Base-by-base conservation (phyloP, 176 grass and related monocot genomes). In the Raddia distichophylla region DNA sequence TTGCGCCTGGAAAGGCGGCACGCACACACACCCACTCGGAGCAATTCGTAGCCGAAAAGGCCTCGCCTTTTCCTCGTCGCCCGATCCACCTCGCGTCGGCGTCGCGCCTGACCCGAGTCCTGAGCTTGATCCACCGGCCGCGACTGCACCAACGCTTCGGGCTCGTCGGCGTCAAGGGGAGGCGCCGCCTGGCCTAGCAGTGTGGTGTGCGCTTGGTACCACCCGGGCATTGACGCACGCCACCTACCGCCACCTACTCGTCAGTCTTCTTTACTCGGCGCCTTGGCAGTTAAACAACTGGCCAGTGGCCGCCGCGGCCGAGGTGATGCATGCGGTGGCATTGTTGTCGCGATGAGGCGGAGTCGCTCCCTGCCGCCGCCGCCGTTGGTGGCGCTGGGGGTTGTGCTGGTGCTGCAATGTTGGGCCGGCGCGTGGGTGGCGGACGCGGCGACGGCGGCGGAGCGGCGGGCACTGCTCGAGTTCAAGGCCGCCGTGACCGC, bases 401-500 rank as follows among this genome's bases (percentile, higher is more conserved):
- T 20, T 20, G 16, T 93, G 1, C 13, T 79, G 19, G 5, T 60
- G 40, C 81, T 74, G 54, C 88, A 70, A 27, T 27, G 27, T 70
- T 77, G 79, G 5, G 55, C 20, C 15, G 67, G 53, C 57, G 54
- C 33, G 0, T 45, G 48, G 57, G 51, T 61, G 37, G 84, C 7
- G 18, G 60, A 16, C 42, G 87, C 85, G 66, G 95, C 92, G 8
- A 92, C 95, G 61, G 44, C 80, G 32, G 79, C 76, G 22, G 96
- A 99, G 87, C 87, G 80, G 5, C 81, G 87, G 84, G 37, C 78
- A 32, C 91, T 99, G 43, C 91, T 99, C 0, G 80, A 95, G 58
- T 99, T 99, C 86, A 99, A 93, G 85, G 43, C 88, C 0, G 94
- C 85, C 27, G 77, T 99, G 16, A 93, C 82, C 4, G 69, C 86